Evolutionary conservation across 441 rosid species (phyloP).

Genomic region (Croton laevigatus): DNA sequence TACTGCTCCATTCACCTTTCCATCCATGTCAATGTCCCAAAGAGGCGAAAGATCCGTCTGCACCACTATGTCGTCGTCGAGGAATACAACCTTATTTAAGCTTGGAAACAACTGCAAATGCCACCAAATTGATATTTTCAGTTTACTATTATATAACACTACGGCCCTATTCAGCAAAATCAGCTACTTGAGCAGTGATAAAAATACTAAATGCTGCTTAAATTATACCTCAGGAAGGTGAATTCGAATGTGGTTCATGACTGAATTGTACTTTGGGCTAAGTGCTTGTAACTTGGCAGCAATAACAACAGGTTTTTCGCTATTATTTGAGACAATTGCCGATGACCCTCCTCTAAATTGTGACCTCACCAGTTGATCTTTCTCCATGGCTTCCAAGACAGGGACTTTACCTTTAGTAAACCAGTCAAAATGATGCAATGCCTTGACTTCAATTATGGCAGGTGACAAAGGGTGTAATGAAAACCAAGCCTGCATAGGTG

Average conservation of each 20-base stretch:
- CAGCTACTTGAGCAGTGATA: too few species aligned
- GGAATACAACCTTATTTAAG: conserved; percentile 79
- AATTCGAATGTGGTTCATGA: conserved; percentile 94
- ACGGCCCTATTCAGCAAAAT: too few species aligned
- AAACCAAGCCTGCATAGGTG: conserved; percentile 99
- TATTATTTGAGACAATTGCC: conserved; percentile 62
- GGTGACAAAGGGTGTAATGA: conserved; percentile 77
- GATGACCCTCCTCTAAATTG: conserved; percentile 94
- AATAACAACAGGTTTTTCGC: conserved; percentile 71
- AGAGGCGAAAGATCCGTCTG: conserved; percentile 91
- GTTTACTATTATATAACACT: not conserved
- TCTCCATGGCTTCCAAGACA: conserved; percentile 95
- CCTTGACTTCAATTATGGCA: conserved; percentile 89
- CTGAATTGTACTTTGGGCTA: conserved; percentile 87
- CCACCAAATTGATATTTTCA: not conserved
- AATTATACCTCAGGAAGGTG: conserved; percentile 80
- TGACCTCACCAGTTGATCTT: conserved; percentile 75
- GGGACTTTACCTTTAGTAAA: conserved; percentile 89
- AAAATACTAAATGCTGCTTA: not conserved
- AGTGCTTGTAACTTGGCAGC: conserved; percentile 95
- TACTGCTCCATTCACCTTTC: conserved; percentile 90
- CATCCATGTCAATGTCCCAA: conserved; percentile 89
- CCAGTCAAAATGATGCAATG: conserved; percentile 97
- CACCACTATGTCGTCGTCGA: conserved; percentile 91
- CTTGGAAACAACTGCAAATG: conserved; percentile 80